phyloP scores from a whole-genome alignment of 306 rosid species.

The Quercus dentata region DNA sequence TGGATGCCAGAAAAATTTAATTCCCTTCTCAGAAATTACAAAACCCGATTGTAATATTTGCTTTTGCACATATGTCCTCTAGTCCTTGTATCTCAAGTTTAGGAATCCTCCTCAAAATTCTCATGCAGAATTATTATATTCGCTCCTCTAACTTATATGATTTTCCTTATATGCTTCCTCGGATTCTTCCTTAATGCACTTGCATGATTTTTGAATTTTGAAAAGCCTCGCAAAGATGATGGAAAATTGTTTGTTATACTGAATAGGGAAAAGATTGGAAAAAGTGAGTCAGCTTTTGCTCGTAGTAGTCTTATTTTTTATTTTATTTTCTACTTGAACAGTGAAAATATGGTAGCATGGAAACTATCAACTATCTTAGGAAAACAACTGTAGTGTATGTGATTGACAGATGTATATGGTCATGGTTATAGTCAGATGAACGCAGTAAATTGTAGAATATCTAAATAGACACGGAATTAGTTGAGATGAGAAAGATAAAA shows the following conservation, averaged over 20 bases:
- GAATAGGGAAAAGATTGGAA: conserved; percentile 8
- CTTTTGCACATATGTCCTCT: conserved; percentile 48
- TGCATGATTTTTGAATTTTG: conserved; percentile 18
- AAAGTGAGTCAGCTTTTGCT: conserved; percentile 30
- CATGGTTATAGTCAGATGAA: no score
- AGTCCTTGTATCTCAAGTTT: conserved; percentile 48
- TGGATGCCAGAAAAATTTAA: conserved; percentile 32
- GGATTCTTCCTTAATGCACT: conserved; percentile 42
- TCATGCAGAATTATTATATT: conserved; percentile 27
- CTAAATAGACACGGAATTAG: no score
- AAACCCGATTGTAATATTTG: conserved; percentile 32
- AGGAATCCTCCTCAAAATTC: conserved; percentile 68
- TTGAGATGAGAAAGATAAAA: no score
- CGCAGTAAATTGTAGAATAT: no score
- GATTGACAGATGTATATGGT: no score
- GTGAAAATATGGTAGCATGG: conserved; percentile 25
- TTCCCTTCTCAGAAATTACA: conserved; percentile 46
- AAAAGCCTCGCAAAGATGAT: conserved; percentile 8
- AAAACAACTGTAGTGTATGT: neutral
- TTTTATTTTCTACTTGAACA: neutral
- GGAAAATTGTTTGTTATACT: neutral
- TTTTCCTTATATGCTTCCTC: conserved; percentile 45
- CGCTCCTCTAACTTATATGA: conserved; percentile 43
- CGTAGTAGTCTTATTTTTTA: conserved; percentile 25
- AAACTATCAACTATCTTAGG: neutral